Base-by-base conservation (phyloP, 2,329 filamentous ascomycete species). In the Eutypella sp. region DNA sequence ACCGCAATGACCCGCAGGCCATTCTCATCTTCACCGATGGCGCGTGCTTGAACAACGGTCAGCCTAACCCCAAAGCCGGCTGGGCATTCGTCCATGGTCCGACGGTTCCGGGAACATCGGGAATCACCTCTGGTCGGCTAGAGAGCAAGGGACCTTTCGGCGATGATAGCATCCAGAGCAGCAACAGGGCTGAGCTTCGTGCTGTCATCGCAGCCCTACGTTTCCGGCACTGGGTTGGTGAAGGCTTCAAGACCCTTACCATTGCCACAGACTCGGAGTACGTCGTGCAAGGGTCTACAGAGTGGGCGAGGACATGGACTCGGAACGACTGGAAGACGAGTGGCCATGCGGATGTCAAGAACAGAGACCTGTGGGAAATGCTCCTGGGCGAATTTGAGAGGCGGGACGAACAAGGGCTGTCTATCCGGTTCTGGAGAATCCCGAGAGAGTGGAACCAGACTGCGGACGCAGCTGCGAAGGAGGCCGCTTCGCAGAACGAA, bases 221-320 rank as follows among this genome's bases (percentile, higher is more conserved):
- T 23, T 71, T 66, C 51, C 61, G 67, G 3, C 8, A 56, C 49
- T 79, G 74, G 75, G n/a, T 13, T 0, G 60, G 55, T 4, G 72
- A 77, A 57, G 55, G 70, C 45, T 61, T 63, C 60, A 33, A 47
- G 10, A 60, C 58, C 2, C 5, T 81, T 2, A 71, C 79, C 31
- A 67, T 82, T 47, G 77, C 76, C 2, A 78, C 75, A 0, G 74
- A 81, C 54, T 78, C 74, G 0, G 65, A 67, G 23, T 79, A 79
- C 52, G 70, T 76, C 5, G 67, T 70, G 1, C 53, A 70, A 13
- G 72, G 74, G 7, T 57, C 69, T 7, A 77, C 73, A 1, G 45
- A 58, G 11, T 74, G 69, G 67, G 58, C 65, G 0, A 63, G 54
- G 46, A 57, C 33, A 0, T 80, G 77, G 77, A 41, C 69, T 5